A percentile compares a stretch with the other conserved stretches of the same genome.
Evolutionary conservation across 768 basidiomycete species (phyloP).

Genomic region (Amanita rubescens): DNA sequence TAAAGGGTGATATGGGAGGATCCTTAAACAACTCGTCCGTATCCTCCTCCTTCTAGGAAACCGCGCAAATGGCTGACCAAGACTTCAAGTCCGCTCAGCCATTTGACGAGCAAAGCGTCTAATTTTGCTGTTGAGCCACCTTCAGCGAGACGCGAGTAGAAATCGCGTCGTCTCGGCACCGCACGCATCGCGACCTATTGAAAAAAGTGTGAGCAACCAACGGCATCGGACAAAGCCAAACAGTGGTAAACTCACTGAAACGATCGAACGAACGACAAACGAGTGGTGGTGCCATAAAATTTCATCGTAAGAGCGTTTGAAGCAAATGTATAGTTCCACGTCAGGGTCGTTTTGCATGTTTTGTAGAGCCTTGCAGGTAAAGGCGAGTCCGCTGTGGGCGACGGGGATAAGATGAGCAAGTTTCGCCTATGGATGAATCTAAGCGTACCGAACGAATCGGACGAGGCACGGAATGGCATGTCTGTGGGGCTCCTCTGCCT

Average conservation of each 20-base stretch:
- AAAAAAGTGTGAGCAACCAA: constrained; percentile 7
- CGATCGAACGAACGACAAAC: constrained; percentile 58
- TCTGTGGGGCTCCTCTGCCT: constrained; percentile 32
- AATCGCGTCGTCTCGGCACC: constrained; percentile 53
- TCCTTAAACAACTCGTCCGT: constrained; percentile 33
- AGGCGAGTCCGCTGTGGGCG: constrained; percentile 63
- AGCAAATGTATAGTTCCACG: constrained; percentile 57
- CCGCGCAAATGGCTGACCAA: constrained; percentile 42
- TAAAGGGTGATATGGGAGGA: neutral
- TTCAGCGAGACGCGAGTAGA: constrained; percentile 55
- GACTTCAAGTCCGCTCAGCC: constrained; percentile 51
- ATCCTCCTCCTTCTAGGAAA: constrained; percentile 47
- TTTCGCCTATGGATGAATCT: no score
- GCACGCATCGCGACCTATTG: constrained; percentile 55
- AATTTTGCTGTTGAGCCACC: constrained; percentile 50
- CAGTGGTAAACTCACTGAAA: constrained; percentile 36
- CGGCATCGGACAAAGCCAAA: no score
- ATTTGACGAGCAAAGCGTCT: constrained; percentile 44
- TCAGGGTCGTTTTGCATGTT: constrained; percentile 49
- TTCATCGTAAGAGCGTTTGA: constrained; percentile 63
- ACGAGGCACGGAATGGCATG: constrained; percentile 57
- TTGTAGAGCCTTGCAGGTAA: constrained; percentile 62
- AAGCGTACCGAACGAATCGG: constrained; percentile 54
- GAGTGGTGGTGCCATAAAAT: constrained; percentile 61
- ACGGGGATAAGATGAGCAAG: no score